Base-by-base conservation (phyloP, 2,329 filamentous ascomycete species). In the Cladosporium sp. region DNA sequence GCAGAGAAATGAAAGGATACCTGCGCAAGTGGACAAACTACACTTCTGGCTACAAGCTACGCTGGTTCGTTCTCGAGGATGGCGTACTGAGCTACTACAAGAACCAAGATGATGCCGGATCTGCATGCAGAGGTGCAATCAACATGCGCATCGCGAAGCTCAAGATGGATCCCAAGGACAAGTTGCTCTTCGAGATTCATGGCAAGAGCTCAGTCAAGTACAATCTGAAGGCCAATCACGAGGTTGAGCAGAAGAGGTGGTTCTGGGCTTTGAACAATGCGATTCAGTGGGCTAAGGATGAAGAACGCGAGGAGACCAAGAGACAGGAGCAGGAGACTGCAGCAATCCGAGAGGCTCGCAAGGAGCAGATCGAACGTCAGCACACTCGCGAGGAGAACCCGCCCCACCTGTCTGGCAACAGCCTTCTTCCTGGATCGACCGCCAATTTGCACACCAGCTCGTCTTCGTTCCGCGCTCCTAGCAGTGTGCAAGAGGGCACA, bases 11-110 rank as follows among this genome's bases (percentile, higher is more conserved):
- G 91, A 97, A 96, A 81, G 95, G 95, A 7, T 99, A 98, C 77
- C 83, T 99, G 65, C 98, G 97, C 81, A 99, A 99, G 78, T 99
- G 95, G 95, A 99, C 95, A 57, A 99, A 99, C 77, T 99, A 99
- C 77, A 93, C 94, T 25, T 93, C 91, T 75, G 95, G 95, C 10
- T 99, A 97, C 81, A 97, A 99, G 80, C 79, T 99, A 69, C 86
- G 95, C 67, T 99, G 94, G 93, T 99, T 99, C 76, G 95, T 98
- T 16, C 86, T 99, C 10, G 95, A 99, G 76, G 95, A 99, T 76
- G 95, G 95, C 14, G 94, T 99, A 14, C 79, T 99, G 70, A 98
- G 95, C 79, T 99, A 99, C 81, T 99, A 98, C 82, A 99, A 99
- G 80, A 92, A 98, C 77, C 95, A 99, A 80, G 95, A 99, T 76